Evolutionary conservation across 805 yeast genomes (phyloP), one percentile per base, ranked within the genome.

Genomic region (Nakazawaea anatomiae): DNA sequence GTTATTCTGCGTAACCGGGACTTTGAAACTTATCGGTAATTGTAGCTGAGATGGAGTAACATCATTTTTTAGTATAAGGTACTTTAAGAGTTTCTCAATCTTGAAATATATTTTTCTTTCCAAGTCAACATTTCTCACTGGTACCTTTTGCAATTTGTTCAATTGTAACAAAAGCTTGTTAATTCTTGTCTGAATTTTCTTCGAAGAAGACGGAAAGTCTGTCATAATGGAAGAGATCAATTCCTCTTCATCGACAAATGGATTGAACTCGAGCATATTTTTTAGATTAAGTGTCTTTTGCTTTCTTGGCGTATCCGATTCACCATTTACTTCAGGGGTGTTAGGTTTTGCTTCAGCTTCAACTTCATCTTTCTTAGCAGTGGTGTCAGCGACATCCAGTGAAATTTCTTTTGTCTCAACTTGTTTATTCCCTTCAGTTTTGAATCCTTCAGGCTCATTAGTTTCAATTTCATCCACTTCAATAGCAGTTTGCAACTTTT

Each of bases 1-100:
- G 56, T 84, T 88, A 28, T 83, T 78, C 61, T 82, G 82, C 51
- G 87, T 73, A 0, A 87, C 83, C 0, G 96, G 96, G 44, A 91
- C 29, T 58, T 67, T 54, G 59, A 64, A 5, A 62, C 65, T 56
- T 51, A 75, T 55, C 53, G 75, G 55, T 46, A 73, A 41, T 50
- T 60, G 70, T 71, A 71, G 46, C 30, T 63, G 64, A 6, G 31
- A 38, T 9, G 74, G 73, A 7, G 60, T 59, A 9, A 69, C 39
- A 40, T 62, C 53, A 34, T 62, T 63, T 27, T 57, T 48, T 28
- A 57, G 56, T 18, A 65, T 59, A 55, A 58, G 74, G 52, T 50
- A 79, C 11, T 75, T 69, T 51, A 85, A 57, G 34, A 77, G 53
- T 59, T 80, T 70, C 49, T 70, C 70, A 1, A 71, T 65, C 57